Evolutionary conservation across 495 filamentous ascomycete species (phyloP).

Genomic region (Arthonia radiata): DNA sequence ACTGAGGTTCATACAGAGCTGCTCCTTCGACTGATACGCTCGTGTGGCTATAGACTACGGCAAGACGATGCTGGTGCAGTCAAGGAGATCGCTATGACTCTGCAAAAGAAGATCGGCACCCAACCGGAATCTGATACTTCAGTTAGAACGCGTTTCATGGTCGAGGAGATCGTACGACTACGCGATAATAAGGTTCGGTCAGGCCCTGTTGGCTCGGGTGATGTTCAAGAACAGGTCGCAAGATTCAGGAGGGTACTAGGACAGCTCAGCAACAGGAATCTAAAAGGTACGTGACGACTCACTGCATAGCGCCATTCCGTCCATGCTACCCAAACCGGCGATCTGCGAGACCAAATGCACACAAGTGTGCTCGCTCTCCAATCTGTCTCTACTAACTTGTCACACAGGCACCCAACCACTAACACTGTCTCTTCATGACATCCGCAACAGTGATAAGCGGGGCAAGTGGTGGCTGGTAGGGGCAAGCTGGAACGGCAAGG

Average conservation of each 20-base stretch:
- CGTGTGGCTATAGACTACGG: slow-evolving; percentile 32
- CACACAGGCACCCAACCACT: slow-evolving; percentile 74
- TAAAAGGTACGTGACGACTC: slow-evolving; percentile 58
- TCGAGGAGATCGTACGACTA: slow-evolving; percentile 79
- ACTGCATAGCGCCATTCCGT: slow-evolving; percentile 60
- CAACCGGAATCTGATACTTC: slow-evolving; percentile 46
- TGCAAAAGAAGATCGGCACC: slow-evolving; percentile 43
- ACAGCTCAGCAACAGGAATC: slow-evolving; percentile 37
- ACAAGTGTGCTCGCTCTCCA: too few species aligned
- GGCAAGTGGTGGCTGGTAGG: slow-evolving; percentile 98
- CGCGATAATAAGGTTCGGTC: slow-evolving; percentile 84
- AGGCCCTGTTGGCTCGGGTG: slow-evolving; percentile 30
- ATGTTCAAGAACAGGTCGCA: slow-evolving; percentile 50
- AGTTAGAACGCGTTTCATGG: slow-evolving; percentile 90
- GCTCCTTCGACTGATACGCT: slow-evolving; percentile 29
- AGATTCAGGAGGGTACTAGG: slow-evolving; percentile 67
- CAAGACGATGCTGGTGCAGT: slow-evolving; percentile 78
- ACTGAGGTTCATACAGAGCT: slow-evolving; percentile 84
- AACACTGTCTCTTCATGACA: slow-evolving; percentile 53
- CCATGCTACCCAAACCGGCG: too few species aligned
- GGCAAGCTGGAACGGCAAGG: slow-evolving; percentile 49
- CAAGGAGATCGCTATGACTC: slow-evolving; percentile 65
- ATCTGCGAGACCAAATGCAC: too few species aligned
- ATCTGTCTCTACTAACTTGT: too few species aligned
- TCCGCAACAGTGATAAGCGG: slow-evolving; percentile 54